phyloP scores from a whole-genome alignment of 2,329 filamentous ascomycete genomes.

The Aphanocladium album region DNA sequence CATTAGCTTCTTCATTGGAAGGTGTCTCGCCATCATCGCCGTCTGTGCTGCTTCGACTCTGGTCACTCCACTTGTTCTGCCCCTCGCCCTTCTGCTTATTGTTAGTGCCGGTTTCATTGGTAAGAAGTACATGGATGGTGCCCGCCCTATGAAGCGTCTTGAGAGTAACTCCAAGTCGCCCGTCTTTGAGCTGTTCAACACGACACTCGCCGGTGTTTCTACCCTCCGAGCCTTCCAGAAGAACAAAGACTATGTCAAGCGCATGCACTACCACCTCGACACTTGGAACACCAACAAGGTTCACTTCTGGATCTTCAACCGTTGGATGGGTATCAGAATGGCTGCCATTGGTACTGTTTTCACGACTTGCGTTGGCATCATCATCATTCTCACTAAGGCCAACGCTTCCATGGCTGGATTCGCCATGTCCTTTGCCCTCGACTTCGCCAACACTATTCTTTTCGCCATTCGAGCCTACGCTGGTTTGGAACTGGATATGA shows the following conservation, averaged over 20 bases:
- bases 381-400: slow-evolving; percentile 55
- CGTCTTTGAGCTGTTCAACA: slow-evolving; percentile 74
- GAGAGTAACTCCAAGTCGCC: slow-evolving; percentile 74
- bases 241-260: slow-evolving; percentile 57
- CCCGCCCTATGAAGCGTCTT: slow-evolving; percentile 69
- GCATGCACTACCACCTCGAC: slow-evolving; percentile 67
- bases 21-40: slow-evolving; percentile 57
- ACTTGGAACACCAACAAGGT: slow-evolving; percentile 60
- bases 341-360: slow-evolving; percentile 64
- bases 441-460: slow-evolving; percentile 60
- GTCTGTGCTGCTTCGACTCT: slow-evolving; percentile 63
- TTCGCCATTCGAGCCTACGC: slow-evolving; percentile 65
- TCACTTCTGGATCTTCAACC: slow-evolving; percentile 67
- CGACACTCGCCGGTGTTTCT: slow-evolving; percentile 64
- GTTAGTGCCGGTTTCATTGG: slow-evolving; percentile 54
- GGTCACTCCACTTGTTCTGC: slow-evolving; percentile 62
- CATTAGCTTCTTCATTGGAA: slow-evolving; percentile 54
- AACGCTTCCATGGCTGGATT: slow-evolving; percentile 72
- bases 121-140: slow-evolving; percentile 60
- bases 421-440: slow-evolving; percentile 66
- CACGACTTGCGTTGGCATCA: slow-evolving; percentile 56
- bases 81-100: slow-evolving; percentile 56
- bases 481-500: slow-evolving; percentile 72
- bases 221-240: slow-evolving; percentile 76
- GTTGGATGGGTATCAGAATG: slow-evolving; percentile 74